A percentile compares a stretch with the other conserved stretches of the same genome.
phyloP scores from a whole-genome alignment of 345 rosid genomes.

The Eucalyptus melliodora region DNA sequence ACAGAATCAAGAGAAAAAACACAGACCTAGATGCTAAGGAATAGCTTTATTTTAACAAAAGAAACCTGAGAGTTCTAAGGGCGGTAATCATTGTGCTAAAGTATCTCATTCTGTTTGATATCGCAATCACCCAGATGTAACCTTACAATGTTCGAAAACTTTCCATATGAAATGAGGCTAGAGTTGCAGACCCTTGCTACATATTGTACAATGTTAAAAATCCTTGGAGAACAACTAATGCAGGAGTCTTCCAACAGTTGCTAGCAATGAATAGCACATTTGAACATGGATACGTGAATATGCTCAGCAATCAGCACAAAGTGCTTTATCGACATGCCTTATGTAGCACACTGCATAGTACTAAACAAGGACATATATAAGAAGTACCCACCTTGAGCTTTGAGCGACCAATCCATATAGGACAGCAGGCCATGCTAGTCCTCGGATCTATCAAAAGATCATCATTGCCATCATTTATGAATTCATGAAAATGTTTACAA shows the following conservation, averaged over 20 bases:
- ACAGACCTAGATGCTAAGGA: neutral
- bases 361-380: neutral
- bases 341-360: neutral
- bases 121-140: neutral
- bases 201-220: neutral
- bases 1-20: neutral
- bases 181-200: neutral
- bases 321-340: neutral
- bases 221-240: neutral
- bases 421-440: conserved; percentile 84
- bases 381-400: conserved; percentile 61
- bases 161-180: neutral
- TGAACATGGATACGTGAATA: neutral
- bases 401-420: conserved; percentile 96
- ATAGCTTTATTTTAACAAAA: neutral
- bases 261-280: neutral
- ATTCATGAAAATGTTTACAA: neutral
- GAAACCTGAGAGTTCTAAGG: neutral
- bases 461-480: neutral
- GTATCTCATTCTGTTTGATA: neutral
- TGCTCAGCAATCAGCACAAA: neutral
- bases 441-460: conserved; percentile 58
- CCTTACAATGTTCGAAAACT: neutral
- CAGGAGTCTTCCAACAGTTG: neutral
- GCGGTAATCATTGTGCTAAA: neutral